These are phyloP conservation scores for Syzygium jambos DNA, from an alignment of 345 rosid species.

Conservation along the genomic window DNA sequence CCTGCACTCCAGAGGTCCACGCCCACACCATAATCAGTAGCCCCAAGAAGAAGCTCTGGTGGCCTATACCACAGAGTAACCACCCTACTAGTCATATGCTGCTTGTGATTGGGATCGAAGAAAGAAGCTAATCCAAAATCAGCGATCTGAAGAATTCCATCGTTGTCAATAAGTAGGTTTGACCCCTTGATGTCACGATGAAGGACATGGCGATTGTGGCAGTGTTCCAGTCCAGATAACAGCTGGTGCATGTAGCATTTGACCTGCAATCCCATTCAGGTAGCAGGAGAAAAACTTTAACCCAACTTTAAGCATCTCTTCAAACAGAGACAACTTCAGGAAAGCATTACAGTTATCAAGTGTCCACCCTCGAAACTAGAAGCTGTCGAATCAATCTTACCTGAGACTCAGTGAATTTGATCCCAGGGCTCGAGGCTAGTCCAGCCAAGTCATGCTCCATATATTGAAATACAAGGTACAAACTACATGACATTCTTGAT, in stretches of 20 bases:
- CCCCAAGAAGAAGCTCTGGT: slow-evolving; percentile 87
- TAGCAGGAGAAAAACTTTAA: background rate
- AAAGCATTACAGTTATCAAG: background rate
- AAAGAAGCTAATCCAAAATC: slow-evolving; percentile 81
- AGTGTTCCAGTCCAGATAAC: slow-evolving; percentile 72
- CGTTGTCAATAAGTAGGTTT: slow-evolving; percentile 65
- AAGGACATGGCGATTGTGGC: slow-evolving; percentile 56
- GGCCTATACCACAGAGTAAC: slow-evolving; percentile 86
- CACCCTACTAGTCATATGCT: slow-evolving; percentile 79
- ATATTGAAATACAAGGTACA: slow-evolving; percentile 66
- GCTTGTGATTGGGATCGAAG: slow-evolving; percentile 75
- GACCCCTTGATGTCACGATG: slow-evolving; percentile 90
- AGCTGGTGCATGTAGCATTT: slow-evolving; percentile 67
- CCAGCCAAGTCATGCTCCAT: slow-evolving; percentile 89
- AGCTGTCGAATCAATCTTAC: slow-evolving; percentile 12
- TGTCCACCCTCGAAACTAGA: background rate
- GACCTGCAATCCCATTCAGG: slow-evolving; percentile 31
- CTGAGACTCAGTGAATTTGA: slow-evolving; percentile 68
- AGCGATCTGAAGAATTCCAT: slow-evolving; percentile 69
- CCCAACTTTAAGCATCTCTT: background rate
- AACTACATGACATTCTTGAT: slow-evolving; percentile 79
- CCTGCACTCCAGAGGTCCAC: slow-evolving; percentile 91
- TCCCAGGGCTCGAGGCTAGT: slow-evolving; percentile 62
- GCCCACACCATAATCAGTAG: slow-evolving; percentile 71
- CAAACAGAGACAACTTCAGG: background rate